Conservation (phyloP, 192 early-diverging fungal species). For the Backusella sp. region DNA sequence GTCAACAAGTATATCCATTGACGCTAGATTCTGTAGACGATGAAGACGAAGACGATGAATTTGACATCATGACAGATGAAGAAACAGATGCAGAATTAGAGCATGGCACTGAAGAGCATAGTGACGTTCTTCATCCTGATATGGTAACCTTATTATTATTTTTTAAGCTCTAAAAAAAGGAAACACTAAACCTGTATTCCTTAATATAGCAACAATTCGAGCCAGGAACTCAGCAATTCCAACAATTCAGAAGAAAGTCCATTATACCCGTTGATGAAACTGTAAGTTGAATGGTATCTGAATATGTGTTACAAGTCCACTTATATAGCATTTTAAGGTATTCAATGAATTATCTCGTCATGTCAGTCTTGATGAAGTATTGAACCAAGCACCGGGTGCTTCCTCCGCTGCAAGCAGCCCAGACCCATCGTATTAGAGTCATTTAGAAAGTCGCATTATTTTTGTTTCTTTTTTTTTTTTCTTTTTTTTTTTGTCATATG, state of each 20-base stretch:
- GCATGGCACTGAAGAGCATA: slow-evolving; percentile 12
- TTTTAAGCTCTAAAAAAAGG: background rate
- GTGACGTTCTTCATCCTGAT: slow-evolving; percentile 25
- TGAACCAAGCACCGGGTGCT: slow-evolving; percentile 29
- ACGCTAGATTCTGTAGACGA: background rate
- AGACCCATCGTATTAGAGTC: background rate
- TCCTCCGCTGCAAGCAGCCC: slow-evolving; percentile 9
- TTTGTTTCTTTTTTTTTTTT: background rate
- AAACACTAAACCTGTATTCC: background rate
- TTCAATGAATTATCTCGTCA: slow-evolving; percentile 52
- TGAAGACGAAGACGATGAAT: slow-evolving; percentile 13
- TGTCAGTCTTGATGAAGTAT: slow-evolving; percentile 56
- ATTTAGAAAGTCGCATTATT: too few relatives aligned
- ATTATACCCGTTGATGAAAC: slow-evolving; percentile 66
- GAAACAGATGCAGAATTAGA: slow-evolving; percentile 18
- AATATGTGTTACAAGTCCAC: too few relatives aligned
- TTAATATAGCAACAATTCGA: slow-evolving; percentile 48
- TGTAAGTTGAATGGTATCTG: slow-evolving; percentile 16
- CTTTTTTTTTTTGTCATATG: too few relatives aligned
- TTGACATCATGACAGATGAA: slow-evolving; percentile 13
- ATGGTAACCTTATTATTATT: slow-evolving; percentile 19
- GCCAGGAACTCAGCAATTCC: slow-evolving; percentile 36
- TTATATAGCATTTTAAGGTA: slow-evolving; percentile 33
- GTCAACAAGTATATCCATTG: background rate
- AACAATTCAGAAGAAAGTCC: slow-evolving; percentile 60